These are phyloP conservation scores for Neurospora sp. DNA, from an alignment of 495 filamentous ascomycete species.

Conservation along the genomic window DNA sequence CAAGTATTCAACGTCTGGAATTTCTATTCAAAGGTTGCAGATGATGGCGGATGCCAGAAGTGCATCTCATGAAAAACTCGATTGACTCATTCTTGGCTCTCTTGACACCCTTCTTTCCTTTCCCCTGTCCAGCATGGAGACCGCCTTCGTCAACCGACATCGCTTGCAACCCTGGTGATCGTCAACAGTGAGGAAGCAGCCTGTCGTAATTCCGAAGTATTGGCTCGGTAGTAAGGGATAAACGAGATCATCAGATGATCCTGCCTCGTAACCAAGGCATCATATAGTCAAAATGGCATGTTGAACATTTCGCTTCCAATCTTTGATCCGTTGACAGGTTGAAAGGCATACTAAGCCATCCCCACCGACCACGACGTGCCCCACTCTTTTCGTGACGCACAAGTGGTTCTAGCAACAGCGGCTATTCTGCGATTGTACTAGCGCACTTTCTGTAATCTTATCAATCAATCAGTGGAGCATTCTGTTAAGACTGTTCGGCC, in stretches of 20 bases:
- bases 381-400: constrained; percentile 1
- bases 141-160: neutral
- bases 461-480: constrained; percentile 26
- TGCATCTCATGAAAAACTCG: neutral
- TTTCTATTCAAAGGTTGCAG: no score
- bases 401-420: neutral
- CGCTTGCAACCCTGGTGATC: neutral
- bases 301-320: neutral
- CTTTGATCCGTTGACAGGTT: neutral
- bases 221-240: neutral
- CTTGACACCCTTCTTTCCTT: neutral
- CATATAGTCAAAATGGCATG: neutral
- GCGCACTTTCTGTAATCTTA: constrained; percentile 21
- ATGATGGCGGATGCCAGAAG: no score
- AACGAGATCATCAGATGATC: neutral
- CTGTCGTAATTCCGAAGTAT: neutral
- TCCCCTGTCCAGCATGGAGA: neutral
- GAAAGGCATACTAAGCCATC: no score
- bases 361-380: neutral
- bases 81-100: neutral
- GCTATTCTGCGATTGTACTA: constrained; percentile 6
- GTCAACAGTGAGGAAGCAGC: neutral
- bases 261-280: neutral
- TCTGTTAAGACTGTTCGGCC: neutral
- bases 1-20: no score